Base-by-base conservation (phyloP, 2,329 filamentous ascomycete species). In the Hyphodiscus sp. region DNA sequence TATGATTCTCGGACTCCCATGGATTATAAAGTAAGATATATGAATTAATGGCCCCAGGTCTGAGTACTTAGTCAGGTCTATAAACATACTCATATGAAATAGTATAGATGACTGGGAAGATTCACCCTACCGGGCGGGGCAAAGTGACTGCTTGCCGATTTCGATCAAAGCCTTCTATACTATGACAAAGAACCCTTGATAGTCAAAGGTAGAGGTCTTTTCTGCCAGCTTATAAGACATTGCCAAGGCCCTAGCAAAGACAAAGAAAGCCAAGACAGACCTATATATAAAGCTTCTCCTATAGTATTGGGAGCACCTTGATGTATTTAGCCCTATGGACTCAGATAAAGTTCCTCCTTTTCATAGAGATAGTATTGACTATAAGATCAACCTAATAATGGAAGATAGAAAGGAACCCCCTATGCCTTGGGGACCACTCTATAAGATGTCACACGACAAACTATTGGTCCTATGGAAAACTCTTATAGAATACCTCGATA, bases 381-480 rank as follows among this genome's bases (percentile, higher is more conserved):
- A 58, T 44, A 15, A 1, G 18, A 58, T 58, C 19, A 18, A 54
- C 20, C 48, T 57, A 20, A 20, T 47, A 20, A 51, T 49, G 20
- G 48, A 18, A 20, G 41, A 51, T 26, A 19, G 45, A 9, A 52
- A 41, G 23, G 41, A 41, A 5, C 20, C 16, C n/a, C 20, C 16
- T 43, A 26, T 48, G 7, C 44, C 41, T 8, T 56, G 45, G 44
- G 43, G 51, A 2, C 52, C 45, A 1, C 23, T 58, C 2, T 59
- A 59, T 43, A 53, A 46, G 29, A 57, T 58, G 23, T 54, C 30
- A 19, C 7, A 20, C 20, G 45, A 56, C 13, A 16, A 58, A 20
- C 42, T 58, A 5, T n/a, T 57, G 38, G 41, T 60, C 18, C 20
- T 57, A 11, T 18, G 29, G 5, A 57, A 57, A 41, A 52, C 44